Percentiles rank a stretch among this genome's conserved stretches.
Conservation (phyloP, 371 early-diverging fungal species). For the Chytridiales sp. region DNA sequence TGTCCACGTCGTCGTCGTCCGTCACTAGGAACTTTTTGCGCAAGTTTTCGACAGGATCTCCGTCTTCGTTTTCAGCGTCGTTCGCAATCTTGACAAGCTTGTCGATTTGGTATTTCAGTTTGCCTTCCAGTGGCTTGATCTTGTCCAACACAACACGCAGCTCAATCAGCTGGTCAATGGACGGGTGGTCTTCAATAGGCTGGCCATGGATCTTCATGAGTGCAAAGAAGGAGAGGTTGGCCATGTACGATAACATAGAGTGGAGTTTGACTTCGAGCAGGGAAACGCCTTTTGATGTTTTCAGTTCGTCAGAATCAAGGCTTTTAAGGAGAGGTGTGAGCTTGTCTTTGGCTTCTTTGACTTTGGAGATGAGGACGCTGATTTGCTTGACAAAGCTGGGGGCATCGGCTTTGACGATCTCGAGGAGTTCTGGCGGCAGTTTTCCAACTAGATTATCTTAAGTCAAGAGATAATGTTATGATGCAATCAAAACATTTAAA, state of each 20-base stretch:
- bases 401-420: constrained; percentile 9
- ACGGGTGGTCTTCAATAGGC: constrained; percentile 47
- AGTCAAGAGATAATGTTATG: background rate
- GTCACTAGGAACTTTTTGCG: background rate
- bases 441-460: background rate
- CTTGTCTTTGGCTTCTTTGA: constrained; percentile 55
- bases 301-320: constrained; percentile 45
- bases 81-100: constrained; percentile 68
- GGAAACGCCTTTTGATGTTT: constrained; percentile 77
- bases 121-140: constrained; percentile 89
- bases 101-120: constrained; percentile 95
- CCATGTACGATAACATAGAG: constrained; percentile 82
- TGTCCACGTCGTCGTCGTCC: constrained; percentile 14
- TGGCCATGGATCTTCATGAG: constrained; percentile 77
- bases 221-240: constrained; percentile 69
- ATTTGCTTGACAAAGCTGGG: constrained; percentile 47
- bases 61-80: constrained; percentile 15
- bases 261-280: constrained; percentile 86
- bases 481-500: background rate
- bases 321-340: constrained; percentile 27
- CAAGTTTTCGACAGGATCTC: constrained; percentile 2
- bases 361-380: constrained; percentile 54
- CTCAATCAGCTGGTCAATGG: constrained; percentile 69
- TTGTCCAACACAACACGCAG: constrained; percentile 83
- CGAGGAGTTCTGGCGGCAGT: constrained; percentile 3